Evolutionary conservation across 352 stramenopile genomes (phyloP).

Genomic region (Thalassiosira livingstoniorum): DNA sequence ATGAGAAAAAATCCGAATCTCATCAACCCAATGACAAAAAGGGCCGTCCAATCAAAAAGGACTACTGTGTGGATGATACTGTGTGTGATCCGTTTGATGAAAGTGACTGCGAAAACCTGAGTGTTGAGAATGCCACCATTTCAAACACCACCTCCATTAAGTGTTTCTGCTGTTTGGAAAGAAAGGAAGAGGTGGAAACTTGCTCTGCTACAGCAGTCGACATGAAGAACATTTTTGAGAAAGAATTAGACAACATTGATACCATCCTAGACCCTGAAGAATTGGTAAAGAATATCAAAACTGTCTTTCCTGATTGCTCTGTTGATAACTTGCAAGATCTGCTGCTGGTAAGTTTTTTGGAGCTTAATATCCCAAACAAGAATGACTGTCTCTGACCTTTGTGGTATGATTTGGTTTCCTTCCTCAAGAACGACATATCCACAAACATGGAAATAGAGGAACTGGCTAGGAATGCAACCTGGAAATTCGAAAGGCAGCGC

Average conservation of each 20-base stretch:
- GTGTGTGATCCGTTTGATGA: not conserved
- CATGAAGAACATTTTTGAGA: not conserved
- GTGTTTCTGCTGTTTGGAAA: not conserved
- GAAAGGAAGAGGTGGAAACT: not conserved
- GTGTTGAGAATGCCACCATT: not conserved
- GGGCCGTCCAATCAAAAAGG: not conserved
- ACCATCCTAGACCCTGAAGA: not conserved
- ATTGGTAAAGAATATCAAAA: not conserved
- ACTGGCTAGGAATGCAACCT: not conserved
- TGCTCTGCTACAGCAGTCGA: not conserved
- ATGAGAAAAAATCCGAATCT: too few relatives aligned
- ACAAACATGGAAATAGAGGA: not conserved
- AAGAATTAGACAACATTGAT: not conserved
- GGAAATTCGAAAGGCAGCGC: not conserved
- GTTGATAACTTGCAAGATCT: not conserved
- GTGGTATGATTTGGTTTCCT: not conserved
- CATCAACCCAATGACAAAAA: too few relatives aligned
- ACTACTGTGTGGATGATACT: not conserved
- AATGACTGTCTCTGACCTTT: not conserved
- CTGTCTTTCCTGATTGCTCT: not conserved
- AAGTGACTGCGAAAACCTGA: not conserved
- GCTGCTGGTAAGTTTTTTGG: not conserved
- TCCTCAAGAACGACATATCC: not conserved
- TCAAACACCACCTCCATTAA: not conserved
- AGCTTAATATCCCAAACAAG: not conserved